These are phyloP conservation scores for Cymbomonas tetramitiformis DNA, from an alignment of 139 green algal genomes.

Conservation along the genomic window DNA sequence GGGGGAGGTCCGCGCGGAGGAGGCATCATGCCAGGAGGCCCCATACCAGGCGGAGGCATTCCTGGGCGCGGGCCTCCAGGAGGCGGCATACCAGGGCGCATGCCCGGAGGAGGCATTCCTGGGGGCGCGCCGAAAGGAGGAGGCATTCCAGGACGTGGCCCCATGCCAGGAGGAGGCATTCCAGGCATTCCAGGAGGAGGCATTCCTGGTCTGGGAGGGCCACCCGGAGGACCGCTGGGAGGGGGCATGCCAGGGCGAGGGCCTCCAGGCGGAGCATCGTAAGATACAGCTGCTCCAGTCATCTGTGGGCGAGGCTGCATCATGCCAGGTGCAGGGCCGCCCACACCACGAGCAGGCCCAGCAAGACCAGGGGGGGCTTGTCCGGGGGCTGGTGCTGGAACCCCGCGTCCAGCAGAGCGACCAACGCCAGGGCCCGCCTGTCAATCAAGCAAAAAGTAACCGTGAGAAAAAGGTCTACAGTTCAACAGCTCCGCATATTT, in stretches of 20 bases:
- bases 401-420: constrained; percentile 13
- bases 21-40: too few relatives aligned
- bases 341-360: constrained; percentile 67
- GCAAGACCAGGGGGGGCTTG: constrained; percentile 47
- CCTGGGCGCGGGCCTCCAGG: constrained; percentile 1
- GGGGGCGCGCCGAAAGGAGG: not conserved
- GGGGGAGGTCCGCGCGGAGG: too few relatives aligned
- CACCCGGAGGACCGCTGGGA: not conserved
- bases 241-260: too few relatives aligned
- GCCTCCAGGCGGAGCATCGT: too few relatives aligned
- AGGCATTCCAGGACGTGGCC: not conserved
- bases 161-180: constrained; percentile 45
- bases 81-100: constrained; percentile 4
- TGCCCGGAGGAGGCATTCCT: constrained; percentile 16
- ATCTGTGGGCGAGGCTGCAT: too few relatives aligned
- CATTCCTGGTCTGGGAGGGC: not conserved
- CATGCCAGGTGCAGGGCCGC: constrained; percentile 64
- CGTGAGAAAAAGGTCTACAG: too few relatives aligned
- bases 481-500: too few relatives aligned
- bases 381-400: constrained; percentile 17
- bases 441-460: too few relatives aligned
- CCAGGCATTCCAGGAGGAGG: constrained; percentile 43
- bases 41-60: constrained; percentile 19
- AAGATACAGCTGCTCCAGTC: too few relatives aligned
- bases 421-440: constrained; percentile 1